Evolutionary conservation across 2,329 filamentous ascomycete genomes (phyloP).

Genomic region (Penicillium polonicum): DNA sequence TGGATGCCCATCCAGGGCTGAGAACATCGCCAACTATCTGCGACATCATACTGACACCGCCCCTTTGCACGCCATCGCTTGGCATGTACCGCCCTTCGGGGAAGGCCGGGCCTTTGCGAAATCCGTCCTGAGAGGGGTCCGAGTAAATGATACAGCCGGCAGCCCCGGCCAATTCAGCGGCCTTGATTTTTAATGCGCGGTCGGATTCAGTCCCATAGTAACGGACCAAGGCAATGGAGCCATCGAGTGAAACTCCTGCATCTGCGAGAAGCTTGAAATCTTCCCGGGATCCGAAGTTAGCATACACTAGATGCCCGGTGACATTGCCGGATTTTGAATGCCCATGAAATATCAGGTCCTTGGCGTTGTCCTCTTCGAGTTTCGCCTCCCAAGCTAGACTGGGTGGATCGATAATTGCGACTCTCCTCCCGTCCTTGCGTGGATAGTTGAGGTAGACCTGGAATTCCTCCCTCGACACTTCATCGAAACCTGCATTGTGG

Average conservation of each 20-base stretch:
- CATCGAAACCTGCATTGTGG: constrained; percentile 67
- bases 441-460: constrained; percentile 93
- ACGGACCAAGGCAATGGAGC: constrained; percentile 79
- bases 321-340: constrained; percentile 85
- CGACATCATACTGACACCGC: constrained; percentile 74
- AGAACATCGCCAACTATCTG: constrained; percentile 89
- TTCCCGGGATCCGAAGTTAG: constrained; percentile 81
- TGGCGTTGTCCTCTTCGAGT: constrained; percentile 77
- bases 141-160: constrained; percentile 89
- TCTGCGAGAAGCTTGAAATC: constrained; percentile 76
- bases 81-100: constrained; percentile 80
- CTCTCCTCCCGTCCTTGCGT: constrained; percentile 68
- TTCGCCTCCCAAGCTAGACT: constrained; percentile 73
- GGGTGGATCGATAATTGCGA: constrained; percentile 73
- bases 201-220: constrained; percentile 74
- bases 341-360: constrained; percentile 82
- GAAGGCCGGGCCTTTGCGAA: constrained; percentile 67
- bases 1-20: constrained; percentile 75
- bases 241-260: constrained; percentile 69
- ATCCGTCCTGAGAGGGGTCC: constrained; percentile 83
- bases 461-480: constrained; percentile 74
- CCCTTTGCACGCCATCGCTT: constrained; percentile 77
- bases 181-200: constrained; percentile 79
- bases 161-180: constrained; percentile 82
- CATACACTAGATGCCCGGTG: constrained; percentile 82